Base-by-base conservation (phyloP, 768 basidiomycete genomes). In the Naganishia onofrii region DNA sequence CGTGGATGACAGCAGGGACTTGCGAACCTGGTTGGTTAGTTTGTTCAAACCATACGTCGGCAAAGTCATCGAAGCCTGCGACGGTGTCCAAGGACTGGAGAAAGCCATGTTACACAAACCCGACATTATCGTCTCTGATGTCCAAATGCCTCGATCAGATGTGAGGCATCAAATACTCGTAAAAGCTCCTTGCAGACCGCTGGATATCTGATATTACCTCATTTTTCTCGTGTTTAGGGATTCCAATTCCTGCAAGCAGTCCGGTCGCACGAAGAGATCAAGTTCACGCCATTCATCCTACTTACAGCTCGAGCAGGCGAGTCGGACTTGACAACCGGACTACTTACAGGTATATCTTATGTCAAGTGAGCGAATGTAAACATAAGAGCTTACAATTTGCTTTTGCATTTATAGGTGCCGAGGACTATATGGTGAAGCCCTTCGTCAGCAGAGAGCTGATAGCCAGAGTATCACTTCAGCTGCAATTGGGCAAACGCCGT, bases 401-500 rank as follows among this genome's bases (percentile, higher is more conserved):
- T 42, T 31, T 12, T 7, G 8, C 57, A 48, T 15, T 15, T 42
- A 42, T 15, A 42, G 34, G 51, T 19, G 60, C 44, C 2, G 46
- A 70, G 46, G 69, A 80, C 65, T 83, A 81, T 66, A 72, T 84
- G 19, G 72, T 76, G 15, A 84, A 84, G 72, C 83, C 83, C 1
- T 84, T 83, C 76, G 79, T 77, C 34, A 54, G 48, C 13, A 44
- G 69, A 29, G 66, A 71, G 26, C 26, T 70, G 28, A 44, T 64
- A 38, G 63, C 58, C 7, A 12, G 52, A 34, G 55, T 23, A 17
- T 70, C 71, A 32, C 52, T 70, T 38, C 57, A 60, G 58, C 68
- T 83, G 66, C 82, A 83, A 48, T 73, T 83, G 9, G 83, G 83
- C 21, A 83, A 83, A 63, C 76, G 77, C 13, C 72, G 78, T 2